phyloP scores from a whole-genome alignment of 192 early-diverging fungal species.

The Backusella circina region DNA sequence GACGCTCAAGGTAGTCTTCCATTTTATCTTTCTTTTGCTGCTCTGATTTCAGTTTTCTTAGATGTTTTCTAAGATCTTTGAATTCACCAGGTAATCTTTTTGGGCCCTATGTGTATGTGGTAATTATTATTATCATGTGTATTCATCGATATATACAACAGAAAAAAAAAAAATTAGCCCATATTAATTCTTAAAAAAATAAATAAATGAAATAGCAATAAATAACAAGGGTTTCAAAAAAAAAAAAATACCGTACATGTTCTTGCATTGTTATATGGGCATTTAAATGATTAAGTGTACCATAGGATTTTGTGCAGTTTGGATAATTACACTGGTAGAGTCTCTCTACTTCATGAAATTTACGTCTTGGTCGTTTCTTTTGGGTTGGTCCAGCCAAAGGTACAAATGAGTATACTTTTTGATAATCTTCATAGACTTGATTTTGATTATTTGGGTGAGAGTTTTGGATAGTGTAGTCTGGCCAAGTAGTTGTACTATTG shows the following conservation, averaged over 20 bases:
- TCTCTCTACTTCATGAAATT: conserved; percentile 62
- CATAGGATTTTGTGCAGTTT: conserved; percentile 56
- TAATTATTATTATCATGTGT: not conserved
- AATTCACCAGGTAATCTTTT: conserved; percentile 41
- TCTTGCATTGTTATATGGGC: conserved; percentile 64
- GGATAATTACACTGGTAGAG: conserved; percentile 52
- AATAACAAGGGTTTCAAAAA: not conserved
- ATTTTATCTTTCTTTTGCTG: conserved; percentile 1
- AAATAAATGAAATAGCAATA: not conserved
- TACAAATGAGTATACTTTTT: conserved; percentile 49
- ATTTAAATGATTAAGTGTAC: conserved; percentile 62
- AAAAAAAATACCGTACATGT: conserved; percentile 34
- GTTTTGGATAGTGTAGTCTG: not conserved
- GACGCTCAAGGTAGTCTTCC: not conserved
- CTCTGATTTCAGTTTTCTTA: conserved; percentile 1
- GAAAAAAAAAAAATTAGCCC: not conserved
- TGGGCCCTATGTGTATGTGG: conserved; percentile 3
- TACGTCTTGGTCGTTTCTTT: conserved; percentile 53
- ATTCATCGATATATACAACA: not conserved
- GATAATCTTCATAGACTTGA: conserved; percentile 1
- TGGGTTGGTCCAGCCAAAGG: conserved; percentile 45
- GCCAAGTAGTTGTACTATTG: not conserved
- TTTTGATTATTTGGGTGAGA: not conserved
- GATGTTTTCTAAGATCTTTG: conserved; percentile 48
- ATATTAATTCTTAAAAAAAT: not conserved